Percentiles rank a stretch among this genome's conserved stretches.
Evolutionary conservation across 176 grass and related monocot genomes (phyloP).

Genomic region (bread wheat (Triticum aestivum)): IWGSC_CS_RefSeq_v2.1 NC_057794.1:450772241-450772740

Average conservation of each 20-base stretch:
- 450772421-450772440: slow-evolving; percentile 2
- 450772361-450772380: not conserved
- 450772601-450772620: not conserved
- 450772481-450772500: not conserved
- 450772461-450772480: not conserved
- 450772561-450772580: slow-evolving; percentile 16
- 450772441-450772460: not conserved
- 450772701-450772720: slow-evolving; percentile 19
- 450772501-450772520: not conserved
- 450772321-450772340: not conserved
- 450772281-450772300: not conserved
- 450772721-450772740: not conserved
- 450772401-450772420: not conserved
- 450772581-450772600: not conserved
- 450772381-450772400: not conserved
- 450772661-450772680: slow-evolving; percentile 40
- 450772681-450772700: slow-evolving; percentile 23
- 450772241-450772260: not conserved
- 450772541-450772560: not conserved
- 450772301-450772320: not conserved
- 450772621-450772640: not conserved
- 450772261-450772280: not conserved
- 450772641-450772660: slow-evolving; percentile 22
- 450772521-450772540: not conserved
- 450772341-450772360: slow-evolving; percentile 4